Base-by-base conservation (phyloP, 352 stramenopile species). In the Blastocystis sp. region DNA sequence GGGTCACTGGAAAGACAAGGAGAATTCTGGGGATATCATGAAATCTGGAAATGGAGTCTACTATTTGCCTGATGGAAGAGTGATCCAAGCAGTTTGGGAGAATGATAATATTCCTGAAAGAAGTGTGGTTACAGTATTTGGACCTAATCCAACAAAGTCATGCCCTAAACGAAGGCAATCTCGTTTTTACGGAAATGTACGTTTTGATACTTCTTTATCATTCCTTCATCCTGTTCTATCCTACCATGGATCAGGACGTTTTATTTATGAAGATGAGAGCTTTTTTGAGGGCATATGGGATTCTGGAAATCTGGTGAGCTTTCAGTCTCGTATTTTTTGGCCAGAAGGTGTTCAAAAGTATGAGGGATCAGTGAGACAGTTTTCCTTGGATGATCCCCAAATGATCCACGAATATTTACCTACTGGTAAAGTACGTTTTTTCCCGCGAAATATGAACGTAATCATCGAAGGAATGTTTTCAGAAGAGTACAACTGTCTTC, bases 221-320 rank as follows among this genome's bases (percentile, higher is more conserved):
- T 26, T 66, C 18, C 50, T 68, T 18, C 24, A 37, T 65, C 73
- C 73, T 8, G 2, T 5, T 20, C 24, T 85, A 7, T 65, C 11
- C 26, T 85, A 85, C 39, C 73, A 85, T 47, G 73, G 73, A 2
- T 4, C 50, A 3, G 73, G 73, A 0, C 34, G 6, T 1, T 85
- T 85, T 53, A 34, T 54, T 2, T 85, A 24, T n/a, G 26, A 26
- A n/a, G 73, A 85, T 24, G n/a, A 68, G 16, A 85, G 73, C 24
- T 85, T 37, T 34, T 85, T 85, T 43, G 8, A 69, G 47, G 73
- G 73, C 8, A 13, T 37, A 0, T 85, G 73, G 73, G 50, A 85
- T 1, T 34, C 50, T 16, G 26, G 26, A 1, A 7, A 26, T 11
- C 30, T 85, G 54, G 53, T 54, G 41, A 26, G 20, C 3, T 65